Evolutionary conservation across 768 basidiomycete species (phyloP), one percentile per base, ranked within the genome.

Genomic region (Naematelia aurantialba): DNA sequence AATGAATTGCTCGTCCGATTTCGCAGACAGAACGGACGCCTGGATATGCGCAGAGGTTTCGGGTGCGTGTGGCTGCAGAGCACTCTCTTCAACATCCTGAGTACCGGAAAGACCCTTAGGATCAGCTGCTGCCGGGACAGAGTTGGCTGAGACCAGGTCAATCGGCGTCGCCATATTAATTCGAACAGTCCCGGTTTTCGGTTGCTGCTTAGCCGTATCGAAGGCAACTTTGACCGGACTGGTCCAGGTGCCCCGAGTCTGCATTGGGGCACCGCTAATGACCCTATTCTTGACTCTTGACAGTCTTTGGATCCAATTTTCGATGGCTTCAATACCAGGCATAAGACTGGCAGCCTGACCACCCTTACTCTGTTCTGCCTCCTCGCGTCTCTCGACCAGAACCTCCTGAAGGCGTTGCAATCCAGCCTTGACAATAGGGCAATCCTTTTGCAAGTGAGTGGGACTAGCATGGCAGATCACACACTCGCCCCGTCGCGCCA

Each of bases 401-500:
- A 62, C 21, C 1, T 42, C 45, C 19, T 45, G 30, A 5, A 72
- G 52, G 8, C 24, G 48, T 5, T 51, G 58, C 0, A 62, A 21
- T 14, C 68, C 68, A 11, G 22, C 47, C 34, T 63, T 58, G 24
- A 69, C 63, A 17, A 47, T 44, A 0, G 70, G 70, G 60, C 70
- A 72, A 19, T 69, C 60, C 29, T 67, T 67, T 44, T 67, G 63
- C 14, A 69, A 31, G 48, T 67, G 68, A 19, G 46, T 2, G 31
- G 60, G 54, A 4, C 51, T 46, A n/a, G 47, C 13, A 8, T 17
- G 45, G 52, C 67, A 71, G 30, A 71, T 66, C 34, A 61, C 31
- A 29, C 63, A 60, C 29, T 55, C 22, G 51, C 51, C 55, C 12
- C 57, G 62, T 51, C 22, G 24, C 3, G 51, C 21, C 11, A 59